phyloP scores from a whole-genome alignment of 2,329 filamentous ascomycete genomes.

The Aspergillus viridinutans region DNA sequence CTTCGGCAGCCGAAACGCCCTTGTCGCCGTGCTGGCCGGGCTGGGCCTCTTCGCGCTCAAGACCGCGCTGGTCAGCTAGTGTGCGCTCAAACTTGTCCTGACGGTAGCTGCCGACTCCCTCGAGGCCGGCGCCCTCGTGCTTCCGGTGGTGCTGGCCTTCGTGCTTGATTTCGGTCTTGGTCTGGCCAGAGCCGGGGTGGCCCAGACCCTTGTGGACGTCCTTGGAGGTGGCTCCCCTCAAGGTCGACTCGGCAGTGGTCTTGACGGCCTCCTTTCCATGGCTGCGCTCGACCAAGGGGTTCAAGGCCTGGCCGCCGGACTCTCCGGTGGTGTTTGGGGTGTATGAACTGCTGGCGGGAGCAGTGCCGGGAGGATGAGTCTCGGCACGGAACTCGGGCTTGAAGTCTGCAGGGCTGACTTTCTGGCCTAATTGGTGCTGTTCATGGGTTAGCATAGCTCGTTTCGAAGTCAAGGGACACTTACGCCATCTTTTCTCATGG shows the following conservation, averaged over 20 bases:
- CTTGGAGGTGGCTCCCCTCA: conserved; percentile 50
- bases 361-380: conserved; percentile 58
- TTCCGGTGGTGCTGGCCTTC: conserved; percentile 43
- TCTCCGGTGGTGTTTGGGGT: conserved; percentile 37
- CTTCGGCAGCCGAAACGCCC: conserved; percentile 26
- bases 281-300: conserved; percentile 34
- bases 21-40: conserved; percentile 23
- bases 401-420: conserved; percentile 51
- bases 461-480: conserved; percentile 21
- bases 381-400: conserved; percentile 63
- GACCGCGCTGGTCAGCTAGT: conserved; percentile 23
- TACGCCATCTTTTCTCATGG: conserved; percentile 54
- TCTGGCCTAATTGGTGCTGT: conserved; percentile 61
- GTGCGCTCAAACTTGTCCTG: conserved; percentile 19
- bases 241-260: conserved; percentile 44
- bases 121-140: conserved; percentile 39
- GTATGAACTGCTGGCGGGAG: conserved; percentile 52
- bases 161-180: conserved; percentile 45
- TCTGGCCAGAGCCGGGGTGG: conserved; percentile 49
- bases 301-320: conserved; percentile 39
- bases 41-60: conserved; percentile 24
- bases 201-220: conserved; percentile 54
- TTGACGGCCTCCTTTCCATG: conserved; percentile 40
- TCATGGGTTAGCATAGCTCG: neutral
- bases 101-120: conserved; percentile 40